Evolutionary conservation across 345 rosid genomes (phyloP), one percentile per base, ranked within the genome.

Genomic region (Populus simonii): DNA sequence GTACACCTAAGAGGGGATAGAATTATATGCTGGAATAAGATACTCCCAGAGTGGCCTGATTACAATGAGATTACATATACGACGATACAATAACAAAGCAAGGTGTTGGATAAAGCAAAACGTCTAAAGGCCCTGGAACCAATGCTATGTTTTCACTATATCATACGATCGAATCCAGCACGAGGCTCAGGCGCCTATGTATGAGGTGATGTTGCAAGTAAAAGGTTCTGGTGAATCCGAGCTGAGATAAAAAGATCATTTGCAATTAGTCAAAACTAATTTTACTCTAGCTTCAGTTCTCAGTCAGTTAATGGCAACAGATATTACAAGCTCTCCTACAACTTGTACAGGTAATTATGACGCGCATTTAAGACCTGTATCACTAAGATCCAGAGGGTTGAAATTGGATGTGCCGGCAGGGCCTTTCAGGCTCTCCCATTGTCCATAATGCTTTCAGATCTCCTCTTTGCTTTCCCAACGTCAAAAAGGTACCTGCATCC

Each of bases 391-490:
- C 55, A 11, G 82, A 2, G 11, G 82, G 72, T 63, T 80, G 92
- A 80, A 92, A 89, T 5, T 66, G 90, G 71, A 87, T 66, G 68
- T 94, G 98, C 6, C 91, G 92, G 75, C 98, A 94, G 20, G 84
- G 88, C 69, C 89, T 86, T 73, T 92, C 91, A 0, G 96, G 98
- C 71, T 87, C 93, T 70, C 99, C 99, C 80, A 85, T 86, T 55
- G 88, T 89, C 99, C 99, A 95, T 55, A 93, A 86, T n/a, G 79
- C 86, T 78, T 88, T 78, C 66, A 93, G 89, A 36, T 95, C 98
- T 22, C 98, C 98, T 83, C 98, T 92, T 82, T 85, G 88, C 81
- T 85, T 91, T 68, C 93, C 93, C 88, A 93, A 68, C 53, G 91
- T 81, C 83, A 92, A 68, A 65, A 95, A 80, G 0, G 99, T 93